Evolutionary conservation across 2,329 filamentous ascomycete species (phyloP).

Genomic region (Aspergillus calidoustus): DNA sequence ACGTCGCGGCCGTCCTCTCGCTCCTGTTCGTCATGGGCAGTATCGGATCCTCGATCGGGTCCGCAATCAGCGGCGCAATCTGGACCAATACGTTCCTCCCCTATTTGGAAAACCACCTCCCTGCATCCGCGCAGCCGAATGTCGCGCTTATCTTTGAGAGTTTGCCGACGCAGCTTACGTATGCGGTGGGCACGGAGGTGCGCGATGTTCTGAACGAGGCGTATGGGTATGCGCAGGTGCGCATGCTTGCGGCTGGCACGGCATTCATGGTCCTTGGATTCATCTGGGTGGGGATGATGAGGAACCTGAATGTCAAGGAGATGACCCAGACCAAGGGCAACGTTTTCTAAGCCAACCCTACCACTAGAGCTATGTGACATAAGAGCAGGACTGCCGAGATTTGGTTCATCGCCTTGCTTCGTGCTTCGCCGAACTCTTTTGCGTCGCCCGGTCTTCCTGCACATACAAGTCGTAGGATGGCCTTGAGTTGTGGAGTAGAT

Average conservation of each 20-base stretch:
- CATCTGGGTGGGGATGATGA: conserved; percentile 52
- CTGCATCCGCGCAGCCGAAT: conserved; percentile 9
- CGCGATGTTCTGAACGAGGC: conserved; percentile 63
- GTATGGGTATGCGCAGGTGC: conserved; percentile 60
- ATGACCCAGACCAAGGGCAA: conserved; percentile 57
- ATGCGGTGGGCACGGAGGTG: conserved; percentile 48
- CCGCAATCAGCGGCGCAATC: conserved; percentile 62
- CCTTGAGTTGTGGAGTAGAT: too few relatives aligned
- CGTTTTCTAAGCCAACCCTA: conserved; percentile 48
- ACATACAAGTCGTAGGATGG: too few relatives aligned
- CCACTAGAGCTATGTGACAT: neutral
- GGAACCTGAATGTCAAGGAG: conserved; percentile 56
- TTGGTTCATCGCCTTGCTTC: too few relatives aligned
- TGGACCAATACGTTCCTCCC: conserved; percentile 62
- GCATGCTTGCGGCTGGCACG: conserved; percentile 57
- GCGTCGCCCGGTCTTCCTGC: too few relatives aligned
- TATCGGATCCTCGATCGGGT: conserved; percentile 60
- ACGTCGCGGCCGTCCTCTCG: conserved; percentile 62
- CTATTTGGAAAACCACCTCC: conserved; percentile 36
- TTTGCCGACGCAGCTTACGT: conserved; percentile 28
- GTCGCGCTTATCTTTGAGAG: conserved; percentile 17
- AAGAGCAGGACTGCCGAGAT: too few relatives aligned
- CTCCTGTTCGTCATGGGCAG: conserved; percentile 59
- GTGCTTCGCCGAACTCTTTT: too few relatives aligned
- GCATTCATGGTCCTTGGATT: conserved; percentile 50